Evolutionary conservation across 208 protist species (phyloP), one percentile per base, ranked within the genome.

Genomic region (Acanthamoeba polyphaga): DNA sequence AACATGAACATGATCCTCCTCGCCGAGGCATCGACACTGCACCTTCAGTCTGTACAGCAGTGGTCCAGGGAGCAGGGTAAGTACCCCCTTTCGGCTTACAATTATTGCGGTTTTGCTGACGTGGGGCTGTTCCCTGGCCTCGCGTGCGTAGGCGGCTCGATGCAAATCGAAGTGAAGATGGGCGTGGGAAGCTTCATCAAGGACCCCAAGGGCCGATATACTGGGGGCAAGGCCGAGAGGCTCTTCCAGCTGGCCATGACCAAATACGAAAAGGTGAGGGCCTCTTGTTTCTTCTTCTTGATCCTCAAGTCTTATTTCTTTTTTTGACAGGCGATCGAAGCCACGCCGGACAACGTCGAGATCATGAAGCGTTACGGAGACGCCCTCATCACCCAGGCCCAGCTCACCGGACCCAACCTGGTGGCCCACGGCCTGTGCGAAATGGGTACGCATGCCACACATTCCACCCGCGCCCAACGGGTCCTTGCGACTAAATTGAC

Each of bases 1-100:
- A 88, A 88, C 51, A 88, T 88, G 80, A 88, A 88, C n/a, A 88
- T 88, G 80, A 88, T 88, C 53, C 80, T 88, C 29, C 80, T 88
- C 27, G 80, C 80, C 80, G 80, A 88, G 51, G 80, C 80, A 49
- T 88, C 80, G 17, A 87, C 78, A 0, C 78, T 87, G 24, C 78
- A 87, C 51, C 78, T 87, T 27, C 78, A 87, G 51, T 87, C 78
- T 32, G 78, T 87, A 27, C 78, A 87, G 78, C 78, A 87, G 78
- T 87, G 78, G 78, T 87, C 78, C 27, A 53, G 32, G 24, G 78
- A 87, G 51, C 78, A 87, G 34, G 72, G 72, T 53, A 49, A 27
- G 27, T 17, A 19, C 13, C 7, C 24, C 0, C 12, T 64, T 32
- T 70, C 27, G 62, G 1, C 8, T 13, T n/a, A 38, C 32, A 19